These are phyloP conservation scores for Stylonectria norvegica DNA, from an alignment of 2,329 filamentous ascomycete species.

Conservation along the genomic window DNA sequence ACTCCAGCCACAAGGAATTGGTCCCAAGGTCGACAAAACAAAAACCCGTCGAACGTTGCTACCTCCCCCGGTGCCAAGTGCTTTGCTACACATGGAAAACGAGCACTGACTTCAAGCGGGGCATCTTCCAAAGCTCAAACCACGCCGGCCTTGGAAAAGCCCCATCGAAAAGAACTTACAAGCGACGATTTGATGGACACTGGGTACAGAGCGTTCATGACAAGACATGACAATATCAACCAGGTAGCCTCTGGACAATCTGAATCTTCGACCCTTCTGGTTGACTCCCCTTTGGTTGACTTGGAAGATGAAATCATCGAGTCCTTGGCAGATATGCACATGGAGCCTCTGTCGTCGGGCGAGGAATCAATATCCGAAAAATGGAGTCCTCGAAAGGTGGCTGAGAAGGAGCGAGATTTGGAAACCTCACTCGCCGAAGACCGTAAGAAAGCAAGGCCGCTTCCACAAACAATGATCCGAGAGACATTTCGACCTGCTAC, in stretches of 20 bases:
- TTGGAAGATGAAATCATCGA: neutral
- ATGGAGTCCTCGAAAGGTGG: slow-evolving; percentile 19
- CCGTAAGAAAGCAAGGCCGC: neutral
- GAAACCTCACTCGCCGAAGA: neutral
- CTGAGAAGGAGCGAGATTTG: slow-evolving; percentile 6
- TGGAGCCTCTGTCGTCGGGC: slow-evolving; percentile 1
- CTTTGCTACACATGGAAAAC: no score
- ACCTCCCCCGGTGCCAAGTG: no score
- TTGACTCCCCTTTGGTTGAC: neutral
- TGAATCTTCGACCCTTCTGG: neutral
- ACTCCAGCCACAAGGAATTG: no score
- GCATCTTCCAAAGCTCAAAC: neutral
- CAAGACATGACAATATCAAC: neutral
- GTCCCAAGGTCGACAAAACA: no score
- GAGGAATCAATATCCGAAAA: slow-evolving; percentile 10
- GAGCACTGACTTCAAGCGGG: no score
- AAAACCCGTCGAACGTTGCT: no score
- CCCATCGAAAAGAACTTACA: neutral
- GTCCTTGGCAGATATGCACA: no score
- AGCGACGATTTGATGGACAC: neutral
- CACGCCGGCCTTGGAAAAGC: neutral
- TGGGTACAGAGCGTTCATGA: neutral
- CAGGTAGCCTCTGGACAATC: neutral
- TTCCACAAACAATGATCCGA: neutral
- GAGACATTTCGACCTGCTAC: slow-evolving; percentile 3